Base-by-base conservation (phyloP, 2,329 filamentous ascomycete genomes). In the Beauveria sp. region DNA sequence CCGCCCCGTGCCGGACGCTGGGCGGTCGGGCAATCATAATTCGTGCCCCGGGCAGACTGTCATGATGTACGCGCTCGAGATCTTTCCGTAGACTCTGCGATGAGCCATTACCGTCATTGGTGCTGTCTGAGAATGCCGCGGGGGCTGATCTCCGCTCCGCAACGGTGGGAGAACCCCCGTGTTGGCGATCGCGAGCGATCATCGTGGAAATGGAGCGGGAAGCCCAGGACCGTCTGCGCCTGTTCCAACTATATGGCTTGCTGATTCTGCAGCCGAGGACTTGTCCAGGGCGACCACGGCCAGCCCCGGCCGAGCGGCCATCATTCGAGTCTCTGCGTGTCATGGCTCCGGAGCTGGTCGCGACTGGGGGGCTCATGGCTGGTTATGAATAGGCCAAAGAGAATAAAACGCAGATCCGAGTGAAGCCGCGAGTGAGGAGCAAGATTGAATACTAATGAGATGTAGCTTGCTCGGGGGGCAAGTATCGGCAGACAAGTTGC, bases 11-110 rank as follows among this genome's bases (percentile, higher is more conserved):
- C 1, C 22, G 49, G 26, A 54, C 26, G 22, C 34, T 31, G 49
- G n/a, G 42, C 49, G 58, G 58, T 16, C 57, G 57, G 4, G 50
- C 58, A 38, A 60, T 45, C 26, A 60, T 43, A 8, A 60, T 60
- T 40, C 58, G 58, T 4, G 58, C 58, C 5, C 58, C 58, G 8
- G 58, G 58, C 10, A 60, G 28, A 7, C 42, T 26, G 20, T 60
- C 40, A 5, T 24, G n/a, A 40, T 54, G 28, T 5, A 31, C 42
- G 3, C 40, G 24, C 16, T 53, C 49, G 2, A 60, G 31, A 16
- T 60, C 50, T 18, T 46, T 12, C 6, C 50, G 38, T n/a, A 53
- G 10, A 50, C 48, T 38, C 6, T 18, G 57, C 18, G 10, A 22
- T 14, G n/a, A 12, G 8, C 24, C 38, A 26, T 8, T 28, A 14